Base-by-base conservation (phyloP, 1,284 basidiomycete genomes). In the Rhodotorula sp. region DNA sequence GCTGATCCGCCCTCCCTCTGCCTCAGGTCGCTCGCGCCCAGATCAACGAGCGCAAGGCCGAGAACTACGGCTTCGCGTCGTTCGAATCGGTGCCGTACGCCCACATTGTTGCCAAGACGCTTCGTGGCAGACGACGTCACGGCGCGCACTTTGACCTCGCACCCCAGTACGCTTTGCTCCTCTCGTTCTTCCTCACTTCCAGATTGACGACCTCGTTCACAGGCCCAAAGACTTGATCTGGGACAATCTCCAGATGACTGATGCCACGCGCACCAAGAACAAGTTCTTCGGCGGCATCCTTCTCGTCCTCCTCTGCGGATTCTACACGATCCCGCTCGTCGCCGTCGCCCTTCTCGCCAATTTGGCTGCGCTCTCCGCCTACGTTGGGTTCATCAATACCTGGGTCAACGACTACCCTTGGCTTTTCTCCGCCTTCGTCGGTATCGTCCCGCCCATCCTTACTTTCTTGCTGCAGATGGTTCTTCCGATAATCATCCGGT, bases 11-110 rank as follows among this genome's bases (percentile, higher is more conserved):
- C 72, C 89, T 92, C 68, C 88, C 91, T 77, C 85, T 20, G 4
- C 84, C 24, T 32, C 77, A 78, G 47, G 65, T 73, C 32, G 66
- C 71, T 7, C 68, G 75, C 0, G 55, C 64, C 2, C 74, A 71
- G 27, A 78, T 78, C 17, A 54, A 71, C 32, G 70, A 75, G 48
- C 66, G 67, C 36, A 78, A 90, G 79, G 85, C 92, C 2, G 92
- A 95, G 81, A 91, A 87, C 78, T 95, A 94, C 80, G 94, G 82
- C 68, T 75, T 77, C 59, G 92, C 93, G 4, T 93, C 91, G 30
- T 90, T 96, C 87, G 92, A 91, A 61, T 89, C 92, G 0, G 90
- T 96, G 17, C 89, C 91, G 0, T 94, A 93, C 77, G 92, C 94
- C 0, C 91, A 94, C 76, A 85, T 90, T 57, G 91, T 92, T 20